phyloP scores from a whole-genome alignment of 1,284 basidiomycete genomes.

The Omphalotus olearius region DNA sequence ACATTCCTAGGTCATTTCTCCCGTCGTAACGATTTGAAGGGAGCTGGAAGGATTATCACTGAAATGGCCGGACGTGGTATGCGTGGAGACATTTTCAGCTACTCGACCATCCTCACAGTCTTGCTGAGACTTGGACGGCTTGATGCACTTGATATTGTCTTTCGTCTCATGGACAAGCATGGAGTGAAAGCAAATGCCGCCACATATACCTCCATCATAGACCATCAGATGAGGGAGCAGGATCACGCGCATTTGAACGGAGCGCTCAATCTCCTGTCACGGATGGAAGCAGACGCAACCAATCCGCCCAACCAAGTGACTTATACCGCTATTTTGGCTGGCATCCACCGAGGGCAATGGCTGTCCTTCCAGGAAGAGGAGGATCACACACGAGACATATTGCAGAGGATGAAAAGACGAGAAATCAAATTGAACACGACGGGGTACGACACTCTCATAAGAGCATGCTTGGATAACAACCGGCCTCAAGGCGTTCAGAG shows the following conservation, averaged over 20 bases:
- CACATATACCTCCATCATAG: conserved; percentile 72
- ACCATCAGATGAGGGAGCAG: conserved; percentile 58
- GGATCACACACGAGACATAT: conserved; percentile 45
- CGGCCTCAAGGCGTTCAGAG: conserved; percentile 43
- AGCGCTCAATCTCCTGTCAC: conserved; percentile 61
- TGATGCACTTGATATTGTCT: conserved; percentile 59
- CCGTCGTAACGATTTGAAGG: conserved; percentile 54
- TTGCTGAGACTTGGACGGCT: conserved; percentile 62
- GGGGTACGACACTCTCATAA: conserved; percentile 75
- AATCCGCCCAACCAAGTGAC: conserved; percentile 66
- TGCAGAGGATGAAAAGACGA: conserved; percentile 54
- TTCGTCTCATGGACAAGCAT: conserved; percentile 68
- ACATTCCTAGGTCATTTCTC: conserved; percentile 68
- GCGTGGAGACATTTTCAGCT: conserved; percentile 73
- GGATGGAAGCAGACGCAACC: conserved; percentile 63
- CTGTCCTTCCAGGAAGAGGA: conserved; percentile 36
- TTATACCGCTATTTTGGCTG: conserved; percentile 65
- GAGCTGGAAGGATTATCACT: conserved; percentile 51
- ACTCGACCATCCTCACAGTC: conserved; percentile 74
- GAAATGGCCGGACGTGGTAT: conserved; percentile 50
- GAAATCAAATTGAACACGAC: conserved; percentile 51
- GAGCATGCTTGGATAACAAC: conserved; percentile 51
- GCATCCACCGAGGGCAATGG: conserved; percentile 52
- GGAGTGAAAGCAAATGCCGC: conserved; percentile 71
- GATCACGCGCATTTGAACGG: conserved; percentile 49